phyloP scores from a whole-genome alignment of 306 rosid genomes.

The Trifolium pratense region DNA sequence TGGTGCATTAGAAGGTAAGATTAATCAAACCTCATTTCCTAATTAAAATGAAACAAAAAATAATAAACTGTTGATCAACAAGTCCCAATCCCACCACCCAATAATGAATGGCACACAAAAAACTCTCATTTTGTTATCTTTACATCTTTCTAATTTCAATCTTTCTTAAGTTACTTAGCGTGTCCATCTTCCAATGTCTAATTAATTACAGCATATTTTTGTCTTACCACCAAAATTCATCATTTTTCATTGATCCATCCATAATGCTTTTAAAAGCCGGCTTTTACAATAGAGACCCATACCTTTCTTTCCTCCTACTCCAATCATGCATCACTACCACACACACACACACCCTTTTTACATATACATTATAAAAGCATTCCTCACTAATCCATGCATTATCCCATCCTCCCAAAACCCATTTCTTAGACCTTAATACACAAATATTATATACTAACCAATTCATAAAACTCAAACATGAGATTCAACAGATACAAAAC shows the following conservation, averaged over 20 bases:
- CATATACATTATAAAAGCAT: constrained; percentile 41
- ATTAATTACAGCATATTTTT: constrained; percentile 18
- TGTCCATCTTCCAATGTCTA: constrained; percentile 51
- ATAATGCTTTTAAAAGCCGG: no score
- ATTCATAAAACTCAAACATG: constrained; percentile 43
- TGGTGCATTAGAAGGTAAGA: constrained; percentile 45
- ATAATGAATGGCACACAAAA: neutral
- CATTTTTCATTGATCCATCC: constrained; percentile 14
- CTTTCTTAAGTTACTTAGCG: constrained; percentile 43
- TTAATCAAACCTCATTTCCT: constrained; percentile 21
- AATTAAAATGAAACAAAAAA: neutral
- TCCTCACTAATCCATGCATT: constrained; percentile 22
- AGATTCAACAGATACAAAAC: constrained; percentile 50
- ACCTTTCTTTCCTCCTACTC: constrained; percentile 64
- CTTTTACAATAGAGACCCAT: no score
- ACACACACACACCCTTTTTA: constrained; percentile 20
- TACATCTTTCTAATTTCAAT: constrained; percentile 20
- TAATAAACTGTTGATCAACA: neutral
- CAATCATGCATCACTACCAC: constrained; percentile 38
- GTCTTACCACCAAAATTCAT: constrained; percentile 14
- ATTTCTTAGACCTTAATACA: constrained; percentile 39
- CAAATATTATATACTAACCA: constrained; percentile 6
- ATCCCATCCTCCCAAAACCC: constrained; percentile 30
- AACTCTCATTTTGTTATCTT: constrained; percentile 2
- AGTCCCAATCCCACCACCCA: constrained; percentile 14